Evolutionary conservation across 495 filamentous ascomycete species (phyloP).

Genomic region (Hyaloscypha hepaticicola): DNA sequence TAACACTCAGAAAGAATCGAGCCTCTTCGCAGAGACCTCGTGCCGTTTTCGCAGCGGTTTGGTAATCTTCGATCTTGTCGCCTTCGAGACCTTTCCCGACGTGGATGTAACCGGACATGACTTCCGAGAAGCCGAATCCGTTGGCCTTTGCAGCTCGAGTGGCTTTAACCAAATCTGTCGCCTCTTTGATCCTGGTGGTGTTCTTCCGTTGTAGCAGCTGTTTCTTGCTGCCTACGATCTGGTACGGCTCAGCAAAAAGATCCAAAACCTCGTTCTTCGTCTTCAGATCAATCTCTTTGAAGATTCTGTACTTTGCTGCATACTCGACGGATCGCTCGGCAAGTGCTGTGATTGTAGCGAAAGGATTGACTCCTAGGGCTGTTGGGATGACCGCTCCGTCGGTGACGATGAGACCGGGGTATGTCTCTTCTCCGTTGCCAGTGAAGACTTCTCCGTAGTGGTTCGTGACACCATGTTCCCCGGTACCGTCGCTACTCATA

Average conservation of each 20-base stretch:
- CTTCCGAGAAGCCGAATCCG: conserved; percentile 60
- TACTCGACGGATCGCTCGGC: conserved; percentile 60
- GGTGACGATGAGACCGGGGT: conserved; percentile 59
- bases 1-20: conserved; percentile 59
- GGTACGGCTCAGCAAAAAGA: conserved; percentile 26
- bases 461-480: conserved; percentile 59
- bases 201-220: conserved; percentile 36
- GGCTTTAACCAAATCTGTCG: conserved; percentile 40
- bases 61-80: conserved; percentile 48
- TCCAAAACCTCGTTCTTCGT: conserved; percentile 52
- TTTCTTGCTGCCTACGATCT: conserved; percentile 6
- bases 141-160: conserved; percentile 44
- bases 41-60: conserved; percentile 53
- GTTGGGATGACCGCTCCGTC: conserved; percentile 65
- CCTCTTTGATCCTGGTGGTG: conserved; percentile 30
- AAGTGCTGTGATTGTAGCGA: conserved; percentile 67
- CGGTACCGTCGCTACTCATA: conserved; percentile 60
- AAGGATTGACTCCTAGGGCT: conserved; percentile 66
- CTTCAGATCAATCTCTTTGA: conserved; percentile 42
- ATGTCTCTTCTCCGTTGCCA: conserved; percentile 47
- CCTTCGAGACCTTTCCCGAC: conserved; percentile 45
- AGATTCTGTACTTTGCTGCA: conserved; percentile 41
- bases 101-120: conserved; percentile 63
- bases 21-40: conserved; percentile 52
- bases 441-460: conserved; percentile 60